phyloP scores from a whole-genome alignment of 2,329 filamentous ascomycete species.

The Lecanosticta acicola region DNA sequence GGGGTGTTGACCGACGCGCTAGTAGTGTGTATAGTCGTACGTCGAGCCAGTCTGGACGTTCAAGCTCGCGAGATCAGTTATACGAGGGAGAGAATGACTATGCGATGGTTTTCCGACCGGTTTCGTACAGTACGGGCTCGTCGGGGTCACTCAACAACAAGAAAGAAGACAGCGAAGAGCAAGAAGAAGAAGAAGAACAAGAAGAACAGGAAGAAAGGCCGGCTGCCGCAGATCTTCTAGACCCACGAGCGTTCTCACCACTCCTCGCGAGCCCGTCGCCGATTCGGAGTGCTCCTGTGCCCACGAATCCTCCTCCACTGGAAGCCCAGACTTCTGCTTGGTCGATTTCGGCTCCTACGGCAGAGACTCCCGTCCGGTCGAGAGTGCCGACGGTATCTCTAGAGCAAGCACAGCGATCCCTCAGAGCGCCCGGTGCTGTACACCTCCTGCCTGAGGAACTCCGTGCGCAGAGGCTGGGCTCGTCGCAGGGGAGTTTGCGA shows the following conservation, averaged over 20 bases:
- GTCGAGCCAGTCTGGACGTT: slow-evolving; percentile 23
- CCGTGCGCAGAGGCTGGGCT: slow-evolving; percentile 20
- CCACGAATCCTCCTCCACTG: too few relatives aligned
- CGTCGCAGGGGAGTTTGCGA: slow-evolving; percentile 15
- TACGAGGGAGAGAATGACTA: background rate
- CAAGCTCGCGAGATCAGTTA: background rate
- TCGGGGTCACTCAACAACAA: slow-evolving; percentile 3
- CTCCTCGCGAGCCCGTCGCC: slow-evolving; percentile 13
- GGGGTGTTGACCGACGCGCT: slow-evolving; percentile 16
- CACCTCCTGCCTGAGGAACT: slow-evolving; percentile 31
- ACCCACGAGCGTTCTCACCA: slow-evolving; percentile 26
- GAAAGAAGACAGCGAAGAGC: background rate
- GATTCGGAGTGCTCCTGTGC: background rate
- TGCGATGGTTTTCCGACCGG: slow-evolving; percentile 22
- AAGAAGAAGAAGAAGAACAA: background rate
- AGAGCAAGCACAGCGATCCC: slow-evolving; percentile 22
- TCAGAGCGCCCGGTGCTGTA: slow-evolving; percentile 25
- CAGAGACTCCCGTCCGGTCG: background rate
- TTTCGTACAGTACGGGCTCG: slow-evolving; percentile 28
- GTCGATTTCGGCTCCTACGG: too few relatives aligned
- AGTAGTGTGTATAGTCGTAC: slow-evolving; percentile 34
- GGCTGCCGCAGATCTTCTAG: slow-evolving; percentile 8
- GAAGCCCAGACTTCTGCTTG: too few relatives aligned
- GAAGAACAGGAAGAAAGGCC: slow-evolving; percentile 4
- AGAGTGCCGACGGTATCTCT: slow-evolving; percentile 24